phyloP scores from a whole-genome alignment of 2,329 filamentous ascomycete genomes.

The Metarhizium album region DNA sequence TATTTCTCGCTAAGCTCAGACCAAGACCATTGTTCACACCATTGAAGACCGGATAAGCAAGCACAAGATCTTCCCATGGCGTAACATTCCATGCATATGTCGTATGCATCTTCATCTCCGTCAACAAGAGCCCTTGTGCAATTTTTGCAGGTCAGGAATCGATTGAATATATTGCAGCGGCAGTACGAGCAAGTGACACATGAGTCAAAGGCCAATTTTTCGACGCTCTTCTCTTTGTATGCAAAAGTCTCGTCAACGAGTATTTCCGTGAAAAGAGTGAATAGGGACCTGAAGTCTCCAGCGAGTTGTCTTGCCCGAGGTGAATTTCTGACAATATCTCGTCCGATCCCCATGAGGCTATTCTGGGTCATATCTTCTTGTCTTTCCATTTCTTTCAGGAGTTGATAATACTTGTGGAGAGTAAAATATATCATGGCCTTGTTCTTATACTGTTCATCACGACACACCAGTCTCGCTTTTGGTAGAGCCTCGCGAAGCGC shows the following conservation, averaged over 20 bases:
- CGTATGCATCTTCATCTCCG: conserved; percentile 75
- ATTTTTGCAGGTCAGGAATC: conserved; percentile 83
- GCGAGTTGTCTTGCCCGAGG: conserved; percentile 56
- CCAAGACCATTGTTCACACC: conserved; percentile 93
- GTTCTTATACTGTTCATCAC: conserved; percentile 98
- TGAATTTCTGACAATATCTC: conserved; percentile 31
- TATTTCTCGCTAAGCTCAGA: conserved; percentile 65
- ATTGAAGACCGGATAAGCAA: conserved; percentile 74
- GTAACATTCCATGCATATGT: conserved; percentile 97
- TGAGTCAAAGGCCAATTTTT: conserved; percentile 74
- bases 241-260: conserved; percentile 80
- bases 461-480: conserved; percentile 80
- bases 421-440: conserved; percentile 92
- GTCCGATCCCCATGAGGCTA: conserved; percentile 36
- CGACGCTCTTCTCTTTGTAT: conserved; percentile 57
- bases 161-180: conserved; percentile 91
- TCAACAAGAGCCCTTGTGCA: conserved; percentile 59
- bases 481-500: conserved; percentile 81
- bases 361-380: conserved; percentile 33
- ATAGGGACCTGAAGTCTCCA: conserved; percentile 72
- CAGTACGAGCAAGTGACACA: conserved; percentile 95
- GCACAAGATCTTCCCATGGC: conserved; percentile 91
- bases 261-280: conserved; percentile 66
- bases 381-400: conserved; percentile 44
- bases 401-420: conserved; percentile 64